Percentiles rank a stretch among this genome's conserved stretches.
Conservation (phyloP, 1,139 yeast genomes). For the Tardiomyces blankii region DNA sequence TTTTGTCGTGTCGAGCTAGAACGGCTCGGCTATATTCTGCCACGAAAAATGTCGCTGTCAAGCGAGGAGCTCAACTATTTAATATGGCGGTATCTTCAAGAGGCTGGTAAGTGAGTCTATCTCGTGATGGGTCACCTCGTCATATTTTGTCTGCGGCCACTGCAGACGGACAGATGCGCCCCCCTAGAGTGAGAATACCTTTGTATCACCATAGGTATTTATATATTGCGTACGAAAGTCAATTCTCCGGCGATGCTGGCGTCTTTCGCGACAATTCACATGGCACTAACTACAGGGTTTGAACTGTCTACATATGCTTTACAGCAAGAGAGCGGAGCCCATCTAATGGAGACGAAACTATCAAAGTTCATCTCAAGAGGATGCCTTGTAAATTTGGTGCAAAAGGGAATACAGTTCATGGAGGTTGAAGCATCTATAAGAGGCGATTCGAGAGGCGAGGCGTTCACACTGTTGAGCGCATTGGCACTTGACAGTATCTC, state of each 20-base stretch:
- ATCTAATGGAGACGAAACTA: constrained; percentile 43
- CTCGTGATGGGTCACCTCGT: no score
- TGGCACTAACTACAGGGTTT: constrained; percentile 1
- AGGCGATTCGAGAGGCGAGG: constrained; percentile 18
- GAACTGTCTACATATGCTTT: constrained; percentile 76
- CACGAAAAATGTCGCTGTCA: constrained; percentile 54
- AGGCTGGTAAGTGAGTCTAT: constrained; percentile 44
- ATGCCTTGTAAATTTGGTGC: constrained; percentile 67
- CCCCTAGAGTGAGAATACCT: no score
- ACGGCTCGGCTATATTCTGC: background rate
- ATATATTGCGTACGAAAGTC: no score
- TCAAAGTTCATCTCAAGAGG: constrained; percentile 53
- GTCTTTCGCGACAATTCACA: background rate
- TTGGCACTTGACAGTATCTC: constrained; percentile 4
- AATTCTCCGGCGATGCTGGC: no score
- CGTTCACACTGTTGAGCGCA: constrained; percentile 31
- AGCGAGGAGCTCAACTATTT: constrained; percentile 82
- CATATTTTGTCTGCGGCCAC: no score
- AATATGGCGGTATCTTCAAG: constrained; percentile 89
- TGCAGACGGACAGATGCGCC: no score
- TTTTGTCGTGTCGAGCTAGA: background rate
- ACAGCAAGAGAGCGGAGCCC: constrained; percentile 61
- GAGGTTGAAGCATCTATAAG: constrained; percentile 41
- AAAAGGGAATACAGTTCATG: constrained; percentile 69
- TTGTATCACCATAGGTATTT: no score